Evolutionary conservation across 2,329 filamentous ascomycete species (phyloP), one percentile per base, ranked within the genome.

Genomic region (Diaporthe destruens): DNA sequence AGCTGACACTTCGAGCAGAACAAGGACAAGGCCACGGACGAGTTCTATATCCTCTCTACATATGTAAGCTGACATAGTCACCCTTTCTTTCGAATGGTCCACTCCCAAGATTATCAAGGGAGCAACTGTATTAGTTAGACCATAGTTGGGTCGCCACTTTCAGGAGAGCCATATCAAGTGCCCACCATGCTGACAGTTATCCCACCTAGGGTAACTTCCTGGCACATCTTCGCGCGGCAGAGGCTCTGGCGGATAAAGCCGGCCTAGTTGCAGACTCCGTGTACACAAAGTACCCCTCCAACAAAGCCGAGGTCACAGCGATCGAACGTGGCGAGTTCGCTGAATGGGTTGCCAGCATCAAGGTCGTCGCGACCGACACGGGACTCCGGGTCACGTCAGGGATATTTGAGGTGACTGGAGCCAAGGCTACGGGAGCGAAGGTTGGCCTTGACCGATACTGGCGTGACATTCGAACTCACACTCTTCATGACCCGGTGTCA

Each of bases 401-500:
- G 0, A 84, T 92, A 2, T 92, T 92, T 76, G 91, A 93, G 78
- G 87, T 91, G 6, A 90, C 90, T 0, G 90, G 88, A 0, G 84
- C 89, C 0, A 86, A 87, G 73, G 85, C 89, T 0, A 92, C 90
- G 0, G 85, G 86, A 0, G 82, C 82, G 69, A 91, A 87, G 75
- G 86, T 90, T 0, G 89, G 89, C 0, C 80, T 93, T 72, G 91
- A 92, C 81, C 82, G 90, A 1, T 92, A 90, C 79, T 92, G 89
- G 89, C 84, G 90, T 57, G 90, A 93, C 77, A 82, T 92, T n/a
- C 80, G 91, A 6, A 92, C 90, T 6, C 91, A 93, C 80, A 88
- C 86, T 0, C 79, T 93, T 76, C 90, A 92, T 80, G 91, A 92
- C 79, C 90, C 90, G 0, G 89, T 92, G 36, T 88, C 90, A 32